These are phyloP conservation scores for Fusarium azukiicola DNA, from an alignment of 2,329 filamentous ascomycete species.

Conservation along the genomic window DNA sequence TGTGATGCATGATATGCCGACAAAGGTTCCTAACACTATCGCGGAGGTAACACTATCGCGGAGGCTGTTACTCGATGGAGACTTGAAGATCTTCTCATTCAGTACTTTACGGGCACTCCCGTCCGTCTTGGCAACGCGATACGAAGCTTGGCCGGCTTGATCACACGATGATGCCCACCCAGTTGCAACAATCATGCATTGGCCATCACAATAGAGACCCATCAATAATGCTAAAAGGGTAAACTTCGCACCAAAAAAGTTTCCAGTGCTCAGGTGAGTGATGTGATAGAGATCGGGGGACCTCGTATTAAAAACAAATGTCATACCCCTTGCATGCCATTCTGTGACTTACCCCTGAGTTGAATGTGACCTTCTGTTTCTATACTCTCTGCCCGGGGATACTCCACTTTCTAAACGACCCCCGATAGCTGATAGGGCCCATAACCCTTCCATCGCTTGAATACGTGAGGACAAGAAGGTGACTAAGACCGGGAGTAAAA, in stretches of 20 bases:
- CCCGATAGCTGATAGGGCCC: too few species aligned
- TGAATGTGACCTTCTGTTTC: slow-evolving; percentile 16
- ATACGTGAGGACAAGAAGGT: too few species aligned
- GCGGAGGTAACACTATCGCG: background rate
- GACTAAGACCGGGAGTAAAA: too few species aligned
- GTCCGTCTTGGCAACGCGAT: background rate
- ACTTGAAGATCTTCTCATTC: background rate
- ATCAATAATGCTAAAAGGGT: background rate
- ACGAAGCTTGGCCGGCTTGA: slow-evolving; percentile 7
- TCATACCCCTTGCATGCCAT: background rate
- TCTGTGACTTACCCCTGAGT: slow-evolving; percentile 1
- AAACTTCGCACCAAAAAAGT: background rate
- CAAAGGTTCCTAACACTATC: slow-evolving; percentile 8
- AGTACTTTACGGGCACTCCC: background rate
- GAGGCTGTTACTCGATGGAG: background rate
- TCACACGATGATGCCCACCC: background rate
- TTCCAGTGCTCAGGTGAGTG: too few species aligned
- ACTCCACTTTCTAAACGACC: background rate
- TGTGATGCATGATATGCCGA: background rate
- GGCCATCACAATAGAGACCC: background rate
- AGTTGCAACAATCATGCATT: background rate
- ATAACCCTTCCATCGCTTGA: too few species aligned
- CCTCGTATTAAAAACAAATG: slow-evolving; percentile 10
- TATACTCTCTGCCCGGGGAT: background rate
- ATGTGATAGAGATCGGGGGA: background rate